A percentile compares a stretch with the other conserved stretches of the same genome.
Conservation (phyloP, 768 basidiomycete species). For the Lactifluus subvellereus region DNA sequence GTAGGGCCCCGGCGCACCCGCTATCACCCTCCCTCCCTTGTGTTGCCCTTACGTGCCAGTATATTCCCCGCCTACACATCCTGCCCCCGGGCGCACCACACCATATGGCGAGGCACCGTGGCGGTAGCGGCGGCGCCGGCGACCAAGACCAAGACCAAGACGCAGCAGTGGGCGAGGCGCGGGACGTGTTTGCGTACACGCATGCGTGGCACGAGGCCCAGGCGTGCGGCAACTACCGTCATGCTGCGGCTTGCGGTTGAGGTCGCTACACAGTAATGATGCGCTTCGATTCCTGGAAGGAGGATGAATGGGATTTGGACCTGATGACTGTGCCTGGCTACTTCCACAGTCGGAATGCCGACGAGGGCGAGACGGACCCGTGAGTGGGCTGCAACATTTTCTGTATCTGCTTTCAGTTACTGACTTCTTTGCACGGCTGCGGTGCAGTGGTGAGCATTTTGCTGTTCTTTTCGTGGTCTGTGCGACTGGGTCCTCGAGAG, state of each 20-base stretch:
- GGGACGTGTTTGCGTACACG: conserved; percentile 20
- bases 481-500: neutral
- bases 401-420: neutral
- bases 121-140: neutral
- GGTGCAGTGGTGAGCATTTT: conserved; percentile 5
- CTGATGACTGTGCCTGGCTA: conserved; percentile 21
- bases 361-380: conserved; percentile 20
- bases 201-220: conserved; percentile 17
- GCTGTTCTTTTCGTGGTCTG: neutral
- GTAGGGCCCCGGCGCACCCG: neutral
- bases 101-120: conserved; percentile 15
- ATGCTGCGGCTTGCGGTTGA: conserved; percentile 5
- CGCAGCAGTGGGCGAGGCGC: neutral
- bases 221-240: neutral
- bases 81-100: conserved; percentile 12
- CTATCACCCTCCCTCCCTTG: conserved; percentile 1
- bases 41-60: neutral
- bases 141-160: neutral
- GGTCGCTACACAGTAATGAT: conserved; percentile 3
- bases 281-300: conserved; percentile 20
- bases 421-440: neutral
- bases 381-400: neutral
- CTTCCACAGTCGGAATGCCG: conserved; percentile 16
- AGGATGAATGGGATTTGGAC: conserved; percentile 24
- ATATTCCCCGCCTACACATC: conserved; percentile 18